These are phyloP conservation scores for Filosporella fistucella DNA, from an alignment of 495 filamentous ascomycete species.

Conservation along the genomic window DNA sequence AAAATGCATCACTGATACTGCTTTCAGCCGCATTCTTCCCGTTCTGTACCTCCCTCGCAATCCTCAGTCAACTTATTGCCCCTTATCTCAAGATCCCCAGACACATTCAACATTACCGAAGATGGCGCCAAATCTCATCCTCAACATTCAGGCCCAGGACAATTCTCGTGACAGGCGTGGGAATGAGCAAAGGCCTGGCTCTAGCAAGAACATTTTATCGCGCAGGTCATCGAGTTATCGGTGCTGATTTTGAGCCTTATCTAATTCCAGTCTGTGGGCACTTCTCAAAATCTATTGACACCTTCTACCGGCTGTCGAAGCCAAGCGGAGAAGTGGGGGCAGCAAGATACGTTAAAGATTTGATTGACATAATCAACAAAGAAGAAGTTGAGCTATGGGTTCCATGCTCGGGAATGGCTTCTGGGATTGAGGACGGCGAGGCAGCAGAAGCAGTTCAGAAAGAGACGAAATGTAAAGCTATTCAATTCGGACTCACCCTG, in stretches of 20 bases:
- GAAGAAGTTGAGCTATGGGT: constrained; percentile 72
- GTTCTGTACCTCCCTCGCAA: constrained; percentile 44
- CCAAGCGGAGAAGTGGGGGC: constrained; percentile 24
- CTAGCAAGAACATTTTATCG: constrained; percentile 64
- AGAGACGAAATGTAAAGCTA: constrained; percentile 51
- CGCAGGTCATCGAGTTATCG: constrained; percentile 66
- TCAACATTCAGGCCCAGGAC: constrained; percentile 42
- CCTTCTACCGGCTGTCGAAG: constrained; percentile 48
- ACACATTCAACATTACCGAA: constrained; percentile 24
- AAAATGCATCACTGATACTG: constrained; percentile 43
- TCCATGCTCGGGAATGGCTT: constrained; percentile 58
- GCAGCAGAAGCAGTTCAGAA: constrained; percentile 59
- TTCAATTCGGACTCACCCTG: constrained; percentile 38
- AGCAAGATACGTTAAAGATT: constrained; percentile 16
- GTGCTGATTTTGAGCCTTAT: constrained; percentile 58
- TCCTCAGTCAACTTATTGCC: constrained; percentile 46
- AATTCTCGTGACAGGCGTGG: constrained; percentile 67
- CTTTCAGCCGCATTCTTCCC: constrained; percentile 51
- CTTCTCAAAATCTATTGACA: constrained; percentile 39
- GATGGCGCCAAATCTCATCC: constrained; percentile 27
- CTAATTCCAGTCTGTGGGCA: constrained; percentile 33
- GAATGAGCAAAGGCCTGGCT: constrained; percentile 61
- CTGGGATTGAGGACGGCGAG: constrained; percentile 56
- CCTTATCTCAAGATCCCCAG: constrained; percentile 42
- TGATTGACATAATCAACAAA: constrained; percentile 52